Conservation (phyloP, 371 early-diverging fungal genomes). For the Mucor plumbeus region DNA sequence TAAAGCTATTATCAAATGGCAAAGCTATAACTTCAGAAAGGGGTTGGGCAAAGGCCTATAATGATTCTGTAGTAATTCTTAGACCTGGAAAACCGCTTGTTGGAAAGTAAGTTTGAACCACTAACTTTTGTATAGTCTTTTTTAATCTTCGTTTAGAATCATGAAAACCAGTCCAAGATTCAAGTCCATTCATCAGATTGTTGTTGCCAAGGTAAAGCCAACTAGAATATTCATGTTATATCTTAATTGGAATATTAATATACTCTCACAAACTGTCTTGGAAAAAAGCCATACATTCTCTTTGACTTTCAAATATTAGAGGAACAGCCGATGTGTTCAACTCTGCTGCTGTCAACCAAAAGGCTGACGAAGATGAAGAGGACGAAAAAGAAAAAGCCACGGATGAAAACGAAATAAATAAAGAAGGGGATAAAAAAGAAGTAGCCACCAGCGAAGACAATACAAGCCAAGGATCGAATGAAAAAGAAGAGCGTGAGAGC, state of each 20-base stretch:
- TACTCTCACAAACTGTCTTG: too few relatives aligned
- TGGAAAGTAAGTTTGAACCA: background rate
- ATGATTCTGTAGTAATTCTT: background rate
- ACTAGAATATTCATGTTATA: background rate
- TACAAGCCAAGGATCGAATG: too few relatives aligned
- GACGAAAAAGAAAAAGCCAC: too few relatives aligned
- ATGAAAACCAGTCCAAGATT: background rate
- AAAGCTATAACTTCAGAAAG: conserved; percentile 11
- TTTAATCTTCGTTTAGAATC: background rate
- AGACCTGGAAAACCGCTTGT: background rate
- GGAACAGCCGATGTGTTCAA: too few relatives aligned
- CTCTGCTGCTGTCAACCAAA: too few relatives aligned
- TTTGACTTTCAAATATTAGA: too few relatives aligned
- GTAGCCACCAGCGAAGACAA: too few relatives aligned
- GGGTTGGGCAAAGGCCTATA: conserved; percentile 16
- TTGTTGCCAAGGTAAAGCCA: background rate
- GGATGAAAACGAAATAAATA: too few relatives aligned
- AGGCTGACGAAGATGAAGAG: too few relatives aligned
- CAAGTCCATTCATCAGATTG: background rate
- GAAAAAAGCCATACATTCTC: too few relatives aligned
- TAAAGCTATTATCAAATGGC: conserved; percentile 12
- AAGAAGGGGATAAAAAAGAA: too few relatives aligned
- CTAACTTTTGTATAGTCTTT: background rate
- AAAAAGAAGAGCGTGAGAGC: too few relatives aligned
- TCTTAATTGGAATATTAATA: background rate